phyloP scores from a whole-genome alignment of 129 eudicot genomes.

The Apium graveolens region DNA sequence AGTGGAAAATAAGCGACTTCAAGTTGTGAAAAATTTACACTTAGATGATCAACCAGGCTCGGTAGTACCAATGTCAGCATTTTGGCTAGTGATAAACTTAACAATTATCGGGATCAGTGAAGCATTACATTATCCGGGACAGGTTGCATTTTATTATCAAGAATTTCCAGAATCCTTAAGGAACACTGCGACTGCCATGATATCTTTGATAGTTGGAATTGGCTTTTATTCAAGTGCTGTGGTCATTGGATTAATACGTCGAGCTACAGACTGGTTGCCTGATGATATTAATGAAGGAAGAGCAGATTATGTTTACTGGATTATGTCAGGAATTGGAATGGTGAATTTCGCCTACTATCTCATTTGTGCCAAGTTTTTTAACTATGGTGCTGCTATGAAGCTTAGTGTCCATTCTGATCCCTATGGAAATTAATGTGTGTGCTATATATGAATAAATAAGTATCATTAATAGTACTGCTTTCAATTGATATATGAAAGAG shows the following conservation, averaged over 20 bases:
- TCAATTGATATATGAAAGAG: too few species aligned
- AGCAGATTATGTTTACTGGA: conserved; percentile 36
- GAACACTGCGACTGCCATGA: conserved; percentile 33
- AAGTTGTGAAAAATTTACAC: conserved; percentile 15
- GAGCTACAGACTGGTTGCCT: conserved; percentile 24
- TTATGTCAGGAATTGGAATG: conserved; percentile 23
- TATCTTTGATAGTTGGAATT: conserved; percentile 9
- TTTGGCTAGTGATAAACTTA: conserved; percentile 35
- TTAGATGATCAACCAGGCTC: not conserved
- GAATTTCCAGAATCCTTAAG: conserved; percentile 32
- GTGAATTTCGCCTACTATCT: conserved; percentile 33
- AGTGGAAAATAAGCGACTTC: conserved; percentile 28
- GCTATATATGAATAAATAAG: not conserved
- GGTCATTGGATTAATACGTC: conserved; percentile 25
- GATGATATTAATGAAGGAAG: conserved; percentile 35
- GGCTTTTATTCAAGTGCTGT: conserved; percentile 35
- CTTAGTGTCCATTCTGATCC: not conserved
- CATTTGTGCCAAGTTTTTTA: conserved; percentile 30
- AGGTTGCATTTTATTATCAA: conserved; percentile 29
- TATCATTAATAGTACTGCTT: not conserved
- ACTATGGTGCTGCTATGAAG: conserved; percentile 8
- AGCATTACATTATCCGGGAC: conserved; percentile 34
- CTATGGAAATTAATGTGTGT: conserved; percentile 18
- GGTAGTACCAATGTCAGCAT: conserved; percentile 37
- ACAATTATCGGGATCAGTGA: conserved; percentile 24